phyloP scores from a whole-genome alignment of 2,329 filamentous ascomycete genomes.

The Epichloe baconii region DNA sequence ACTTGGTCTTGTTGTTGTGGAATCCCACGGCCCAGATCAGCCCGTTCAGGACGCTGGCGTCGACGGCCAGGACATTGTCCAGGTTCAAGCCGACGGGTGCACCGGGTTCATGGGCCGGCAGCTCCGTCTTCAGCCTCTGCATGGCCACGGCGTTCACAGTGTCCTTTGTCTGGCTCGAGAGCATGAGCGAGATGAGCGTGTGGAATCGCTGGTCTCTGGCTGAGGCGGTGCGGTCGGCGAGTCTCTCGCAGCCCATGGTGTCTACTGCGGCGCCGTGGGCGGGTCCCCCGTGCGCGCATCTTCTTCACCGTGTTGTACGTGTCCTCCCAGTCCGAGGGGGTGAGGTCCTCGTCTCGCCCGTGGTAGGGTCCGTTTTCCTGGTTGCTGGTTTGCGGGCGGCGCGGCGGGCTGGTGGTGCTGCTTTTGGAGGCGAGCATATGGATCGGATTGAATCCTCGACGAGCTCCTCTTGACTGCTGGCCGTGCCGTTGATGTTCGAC shows the following conservation, averaged over 20 bases:
- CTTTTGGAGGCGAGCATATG: conserved; percentile 14
- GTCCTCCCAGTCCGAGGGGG: conserved; percentile 74
- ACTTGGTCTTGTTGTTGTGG: conserved; percentile 84
- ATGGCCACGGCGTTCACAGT: conserved; percentile 80
- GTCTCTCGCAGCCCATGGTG: conserved; percentile 86
- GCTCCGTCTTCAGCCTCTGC: conserved; percentile 60
- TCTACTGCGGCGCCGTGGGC: conserved; percentile 75
- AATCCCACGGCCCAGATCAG: conserved; percentile 80
- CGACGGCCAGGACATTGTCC: conserved; percentile 62
- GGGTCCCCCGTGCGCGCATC: conserved; percentile 51
- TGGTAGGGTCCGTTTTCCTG: conserved; percentile 26
- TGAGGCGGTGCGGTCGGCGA: conserved; percentile 42
- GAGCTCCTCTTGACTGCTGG: conserved; percentile 23
- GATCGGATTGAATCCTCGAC: conserved; percentile 15
- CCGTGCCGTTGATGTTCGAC: conserved; percentile 11
- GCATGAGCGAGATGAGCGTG: conserved; percentile 77
- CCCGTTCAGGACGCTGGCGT: conserved; percentile 51
- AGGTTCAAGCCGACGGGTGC: conserved; percentile 50
- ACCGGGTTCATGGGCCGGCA: conserved; percentile 38
- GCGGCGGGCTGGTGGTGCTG: conserved; percentile 14
- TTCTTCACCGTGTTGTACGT: conserved; percentile 65
- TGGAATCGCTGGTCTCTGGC: conserved; percentile 60
- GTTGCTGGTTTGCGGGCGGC: conserved; percentile 34
- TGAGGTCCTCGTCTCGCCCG: conserved; percentile 26
- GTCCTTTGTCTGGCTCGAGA: conserved; percentile 87